These are phyloP conservation scores for Raffaelea arxii DNA, from an alignment of 2,329 filamentous ascomycete species.

Conservation along the genomic window DNA sequence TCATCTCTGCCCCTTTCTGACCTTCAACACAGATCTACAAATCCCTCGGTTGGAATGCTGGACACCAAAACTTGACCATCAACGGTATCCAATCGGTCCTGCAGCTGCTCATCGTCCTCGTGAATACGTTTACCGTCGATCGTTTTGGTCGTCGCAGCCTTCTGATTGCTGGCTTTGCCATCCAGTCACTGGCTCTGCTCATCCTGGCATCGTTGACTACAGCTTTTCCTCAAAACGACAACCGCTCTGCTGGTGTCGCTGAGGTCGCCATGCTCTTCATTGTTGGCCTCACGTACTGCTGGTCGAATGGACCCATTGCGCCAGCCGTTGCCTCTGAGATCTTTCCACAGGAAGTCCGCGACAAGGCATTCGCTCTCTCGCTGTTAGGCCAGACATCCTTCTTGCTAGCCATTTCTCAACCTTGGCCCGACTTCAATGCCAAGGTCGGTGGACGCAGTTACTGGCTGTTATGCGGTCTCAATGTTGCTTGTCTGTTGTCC, in stretches of 20 bases:
- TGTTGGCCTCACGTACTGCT: constrained; percentile 29
- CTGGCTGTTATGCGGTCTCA: constrained; percentile 4
- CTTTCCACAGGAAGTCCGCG: constrained; percentile 4
- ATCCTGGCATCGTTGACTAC: constrained; percentile 1
- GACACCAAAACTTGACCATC: constrained; percentile 4
- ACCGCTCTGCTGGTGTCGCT: constrained; percentile 25
- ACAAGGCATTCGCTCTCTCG: constrained; percentile 3
- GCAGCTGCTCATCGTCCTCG: constrained; percentile 35
- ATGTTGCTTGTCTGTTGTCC: not conserved
- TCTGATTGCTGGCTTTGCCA: constrained; percentile 17
- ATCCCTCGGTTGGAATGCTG: constrained; percentile 3
- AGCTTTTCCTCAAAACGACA: constrained; percentile 14
- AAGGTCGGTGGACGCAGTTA: constrained; percentile 4
- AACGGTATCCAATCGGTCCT: constrained; percentile 5
- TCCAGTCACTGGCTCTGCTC: constrained; percentile 1
- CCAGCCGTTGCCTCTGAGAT: constrained; percentile 4
- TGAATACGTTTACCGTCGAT: constrained; percentile 28
- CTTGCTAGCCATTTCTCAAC: constrained; percentile 1
- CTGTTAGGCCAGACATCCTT: constrained; percentile 2
- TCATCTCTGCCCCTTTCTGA: not conserved
- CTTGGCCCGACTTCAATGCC: constrained; percentile 2
- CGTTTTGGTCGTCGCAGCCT: constrained; percentile 30
- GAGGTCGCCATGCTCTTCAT: constrained; percentile 33
- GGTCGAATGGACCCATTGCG: constrained; percentile 3
- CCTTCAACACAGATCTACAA: not conserved